Percentiles rank a stretch among this genome's conserved stretches.
phyloP scores from a whole-genome alignment of 2,329 filamentous ascomycete species.

The Cladobotryum protrusum region DNA sequence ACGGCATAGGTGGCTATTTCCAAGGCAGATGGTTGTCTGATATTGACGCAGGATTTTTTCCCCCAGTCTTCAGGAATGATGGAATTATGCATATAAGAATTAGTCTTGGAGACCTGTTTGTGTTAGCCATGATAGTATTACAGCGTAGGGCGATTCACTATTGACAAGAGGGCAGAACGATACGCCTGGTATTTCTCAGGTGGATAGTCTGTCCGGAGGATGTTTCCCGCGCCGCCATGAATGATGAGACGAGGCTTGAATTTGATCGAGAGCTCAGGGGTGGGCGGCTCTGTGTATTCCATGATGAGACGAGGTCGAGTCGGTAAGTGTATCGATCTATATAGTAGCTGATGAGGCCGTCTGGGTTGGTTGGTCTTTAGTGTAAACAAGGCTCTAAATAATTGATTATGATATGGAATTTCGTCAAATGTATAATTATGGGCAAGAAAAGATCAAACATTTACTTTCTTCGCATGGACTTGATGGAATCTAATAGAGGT shows the following conservation, averaged over 20 bases:
- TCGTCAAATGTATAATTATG: no score
- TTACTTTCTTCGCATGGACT: no score
- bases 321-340: no score
- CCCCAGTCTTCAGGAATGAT: neutral
- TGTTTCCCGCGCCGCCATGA: constrained; percentile 68
- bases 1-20: constrained; percentile 73
- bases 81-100: constrained; percentile 43
- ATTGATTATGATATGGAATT: no score
- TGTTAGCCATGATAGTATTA: neutral
- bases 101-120: constrained; percentile 37
- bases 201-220: constrained; percentile 53
- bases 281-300: constrained; percentile 32
- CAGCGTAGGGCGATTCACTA: constrained; percentile 38
- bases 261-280: constrained; percentile 9
- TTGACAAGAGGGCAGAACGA: constrained; percentile 53
- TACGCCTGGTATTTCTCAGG: constrained; percentile 53
- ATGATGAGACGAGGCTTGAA: constrained; percentile 57
- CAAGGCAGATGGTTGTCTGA: constrained; percentile 50
- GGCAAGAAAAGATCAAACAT: no score
- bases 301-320: constrained; percentile 21
- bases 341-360: no score
- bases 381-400: no score
- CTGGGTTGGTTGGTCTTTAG: no score
- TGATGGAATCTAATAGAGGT: no score
- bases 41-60: neutral